Evolutionary conservation across 176 grass and related monocot species (phyloP).

Genomic region (Elymus sibiricus): DNA sequence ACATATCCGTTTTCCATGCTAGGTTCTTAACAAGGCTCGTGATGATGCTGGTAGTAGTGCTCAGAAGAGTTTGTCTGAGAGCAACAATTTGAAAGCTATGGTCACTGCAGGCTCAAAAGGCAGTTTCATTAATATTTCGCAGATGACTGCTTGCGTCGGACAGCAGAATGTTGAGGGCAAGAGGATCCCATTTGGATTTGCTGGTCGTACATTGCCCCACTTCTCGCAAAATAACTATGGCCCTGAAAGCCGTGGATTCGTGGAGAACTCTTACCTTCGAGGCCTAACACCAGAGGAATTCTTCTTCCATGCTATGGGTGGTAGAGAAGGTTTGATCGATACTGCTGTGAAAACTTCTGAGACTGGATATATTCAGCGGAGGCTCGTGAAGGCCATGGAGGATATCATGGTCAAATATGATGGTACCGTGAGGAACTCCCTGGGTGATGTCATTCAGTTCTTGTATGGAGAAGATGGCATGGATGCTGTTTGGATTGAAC

Average conservation of each 20-base stretch:
- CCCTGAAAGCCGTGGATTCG: conserved; percentile 94
- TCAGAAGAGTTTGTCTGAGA: conserved; percentile 95
- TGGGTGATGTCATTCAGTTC: conserved; percentile 97
- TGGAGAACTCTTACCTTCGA: conserved; percentile 95
- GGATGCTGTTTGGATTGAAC: conserved; percentile 98
- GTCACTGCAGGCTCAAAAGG: conserved; percentile 95
- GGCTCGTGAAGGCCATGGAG: conserved; percentile 99
- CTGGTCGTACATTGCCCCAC: conserved; percentile 83
- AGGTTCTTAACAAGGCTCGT: conserved; percentile 98
- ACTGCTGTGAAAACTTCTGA: conserved; percentile 94
- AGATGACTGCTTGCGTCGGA: conserved; percentile 99
- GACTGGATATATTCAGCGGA: conserved; percentile 93
- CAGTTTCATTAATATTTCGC: conserved; percentile 96
- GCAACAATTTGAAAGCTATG: conserved; percentile 99
- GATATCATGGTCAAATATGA: conserved; percentile 99
- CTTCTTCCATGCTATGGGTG: conserved; percentile 94
- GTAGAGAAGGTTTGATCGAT: conserved; percentile 86
- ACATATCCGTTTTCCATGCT: conserved; percentile 16
- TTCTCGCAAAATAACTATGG: conserved; percentile 91
- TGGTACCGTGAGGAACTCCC: conserved; percentile 90
- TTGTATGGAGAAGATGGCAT: conserved; percentile 99
- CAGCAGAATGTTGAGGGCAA: conserved; percentile 99
- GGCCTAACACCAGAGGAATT: conserved; percentile 91
- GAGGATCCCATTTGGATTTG: conserved; percentile 91
- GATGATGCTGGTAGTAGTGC: conserved; percentile 97